A percentile compares a stretch with the other conserved stretches of the same genome.
These are phyloP conservation scores for Emmonsia crescens DNA, from an alignment of 2,329 filamentous ascomycete genomes.

Conservation along the genomic window DNA sequence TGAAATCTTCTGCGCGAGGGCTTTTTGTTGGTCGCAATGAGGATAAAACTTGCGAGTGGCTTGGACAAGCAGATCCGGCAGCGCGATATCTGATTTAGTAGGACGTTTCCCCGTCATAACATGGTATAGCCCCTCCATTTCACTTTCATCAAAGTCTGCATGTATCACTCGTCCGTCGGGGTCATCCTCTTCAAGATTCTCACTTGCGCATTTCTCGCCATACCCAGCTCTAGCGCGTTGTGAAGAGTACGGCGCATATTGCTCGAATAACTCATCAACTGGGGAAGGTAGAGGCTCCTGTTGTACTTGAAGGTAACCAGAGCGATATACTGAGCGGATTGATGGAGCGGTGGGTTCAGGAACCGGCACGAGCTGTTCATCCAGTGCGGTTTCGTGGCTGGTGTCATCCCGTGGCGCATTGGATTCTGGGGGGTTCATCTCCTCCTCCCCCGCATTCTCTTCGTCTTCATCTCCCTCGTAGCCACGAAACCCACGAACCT, in stretches of 20 bases:
- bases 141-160: slow-evolving; percentile 18
- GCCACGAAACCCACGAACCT: slow-evolving; percentile 11
- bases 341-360: neutral
- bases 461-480: slow-evolving; percentile 9
- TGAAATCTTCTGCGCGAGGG: neutral
- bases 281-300: slow-evolving; percentile 7
- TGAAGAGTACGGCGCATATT: slow-evolving; percentile 2
- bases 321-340: slow-evolving; percentile 11
- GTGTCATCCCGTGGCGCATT: neutral
- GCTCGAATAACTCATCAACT: neutral
- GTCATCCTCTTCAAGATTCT: neutral
- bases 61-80: slow-evolving; percentile 16
- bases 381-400: neutral
- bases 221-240: neutral
- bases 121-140: slow-evolving; percentile 17
- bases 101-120: slow-evolving; percentile 6
- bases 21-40: neutral
- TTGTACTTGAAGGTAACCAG: slow-evolving; percentile 11
- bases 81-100: slow-evolving; percentile 11
- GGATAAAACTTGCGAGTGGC: neutral
- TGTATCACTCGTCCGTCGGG: slow-evolving; percentile 12
- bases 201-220: neutral
- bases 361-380: neutral
- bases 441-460: neutral
- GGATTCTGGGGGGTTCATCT: neutral